Base-by-base conservation (phyloP, 192 early-diverging fungal genomes). In the Entomortierella chlamydospora region DNA sequence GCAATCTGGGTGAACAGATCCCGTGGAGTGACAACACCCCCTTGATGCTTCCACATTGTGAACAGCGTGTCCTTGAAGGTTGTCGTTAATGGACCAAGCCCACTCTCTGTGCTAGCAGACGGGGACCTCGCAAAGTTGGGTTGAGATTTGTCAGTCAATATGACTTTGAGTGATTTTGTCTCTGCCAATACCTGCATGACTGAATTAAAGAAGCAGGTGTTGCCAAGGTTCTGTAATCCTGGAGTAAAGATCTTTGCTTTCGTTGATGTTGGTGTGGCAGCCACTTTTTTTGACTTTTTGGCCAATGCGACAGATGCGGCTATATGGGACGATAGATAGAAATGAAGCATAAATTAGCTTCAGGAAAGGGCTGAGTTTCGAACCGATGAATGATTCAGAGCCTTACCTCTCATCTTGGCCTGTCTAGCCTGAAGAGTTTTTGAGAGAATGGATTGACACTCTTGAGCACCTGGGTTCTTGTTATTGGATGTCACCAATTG, bases 171-270 rank as follows among this genome's bases (percentile, higher is more conserved):
- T 18, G 74, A 78, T 28, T 51, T 69, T n/a, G 74, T 78, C 33
- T 78, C 74, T 0, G 55, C 31, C 22, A 78, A 22, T 45, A 83
- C 87, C 82, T 93, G 92, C 68, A 93, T 82, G 20, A 91, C 87
- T 5, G 90, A 89, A 59, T 93, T 94, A 81, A 94, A 94, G 59
- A 94, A 93, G 59, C 93, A 93, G 12, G 93, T 93, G 57, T 94
- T 93, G 26, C 93, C 92, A 39, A 94, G 81, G 57, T 94, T 94
- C 12, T 54, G 65, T 12, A 94, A 74, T 0, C 93, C 93, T 10
- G 90, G 83, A 0, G 82, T 64, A 20, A 28, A 53, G 15, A 78
- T 52, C 55, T 70, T 78, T 20, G 37, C 33, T 29, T 78, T 78
- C 29, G 51, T 31, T 26, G 34, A n/a, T 9, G 39, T 34, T 15